Conservation (phyloP, 768 basidiomycete genomes). For the Tulasnella sp. region DNA sequence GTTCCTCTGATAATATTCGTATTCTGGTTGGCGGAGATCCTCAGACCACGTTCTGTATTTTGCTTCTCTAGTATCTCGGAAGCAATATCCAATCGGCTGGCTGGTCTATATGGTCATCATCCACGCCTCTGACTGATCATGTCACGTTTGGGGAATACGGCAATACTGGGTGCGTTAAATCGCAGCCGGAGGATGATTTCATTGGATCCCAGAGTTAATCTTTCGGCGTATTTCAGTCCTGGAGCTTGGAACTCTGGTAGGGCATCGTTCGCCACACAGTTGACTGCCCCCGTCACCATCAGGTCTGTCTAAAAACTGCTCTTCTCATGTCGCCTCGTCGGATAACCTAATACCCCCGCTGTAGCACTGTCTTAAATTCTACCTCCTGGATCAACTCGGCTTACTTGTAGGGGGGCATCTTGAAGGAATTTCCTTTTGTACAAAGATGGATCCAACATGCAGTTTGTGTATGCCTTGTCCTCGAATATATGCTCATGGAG, state of each 20-base stretch:
- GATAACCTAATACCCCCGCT: too few relatives aligned
- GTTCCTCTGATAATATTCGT: conserved; percentile 20
- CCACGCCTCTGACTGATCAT: conserved; percentile 11
- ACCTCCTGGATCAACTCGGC: too few relatives aligned
- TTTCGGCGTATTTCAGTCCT: background rate
- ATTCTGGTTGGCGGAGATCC: background rate
- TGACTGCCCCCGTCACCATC: background rate
- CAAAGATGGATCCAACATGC: too few relatives aligned
- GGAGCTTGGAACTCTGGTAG: background rate
- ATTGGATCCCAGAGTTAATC: background rate
- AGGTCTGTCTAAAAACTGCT: too few relatives aligned
- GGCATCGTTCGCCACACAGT: background rate
- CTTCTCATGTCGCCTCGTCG: too few relatives aligned
- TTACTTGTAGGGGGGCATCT: too few relatives aligned
- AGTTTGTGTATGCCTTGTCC: too few relatives aligned
- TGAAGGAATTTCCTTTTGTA: too few relatives aligned
- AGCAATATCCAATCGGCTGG: conserved; percentile 6
- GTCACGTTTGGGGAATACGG: conserved; percentile 17
- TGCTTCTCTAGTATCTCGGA: conserved; percentile 14
- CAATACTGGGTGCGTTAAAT: too few relatives aligned
- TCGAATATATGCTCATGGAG: too few relatives aligned
- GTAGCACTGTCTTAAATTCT: too few relatives aligned
- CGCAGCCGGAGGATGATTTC: background rate
- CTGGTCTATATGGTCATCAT: conserved; percentile 15
- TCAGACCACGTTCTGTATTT: too few relatives aligned